Conservation (phyloP, 352 stramenopile species). For the Pythium chondricola region DNA sequence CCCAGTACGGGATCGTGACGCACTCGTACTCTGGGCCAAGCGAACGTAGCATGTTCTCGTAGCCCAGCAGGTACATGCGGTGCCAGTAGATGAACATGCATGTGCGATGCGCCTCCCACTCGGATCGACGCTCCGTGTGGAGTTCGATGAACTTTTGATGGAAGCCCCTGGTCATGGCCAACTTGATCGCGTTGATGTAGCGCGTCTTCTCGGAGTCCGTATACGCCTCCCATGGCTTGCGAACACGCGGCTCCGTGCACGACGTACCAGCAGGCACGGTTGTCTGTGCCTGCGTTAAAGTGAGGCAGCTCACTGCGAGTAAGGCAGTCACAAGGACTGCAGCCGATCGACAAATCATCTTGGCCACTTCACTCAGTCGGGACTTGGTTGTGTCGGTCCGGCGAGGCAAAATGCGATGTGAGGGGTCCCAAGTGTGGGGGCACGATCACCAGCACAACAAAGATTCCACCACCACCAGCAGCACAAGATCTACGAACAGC, state of each 20-base stretch:
- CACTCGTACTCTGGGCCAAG: conserved; percentile 15
- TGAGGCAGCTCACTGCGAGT: background rate
- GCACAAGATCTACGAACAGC: background rate
- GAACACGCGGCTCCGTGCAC: conserved; percentile 15
- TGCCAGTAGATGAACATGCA: conserved; percentile 31
- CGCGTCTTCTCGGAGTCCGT: conserved; percentile 12
- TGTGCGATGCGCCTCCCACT: conserved; percentile 18
- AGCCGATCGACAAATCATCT: background rate
- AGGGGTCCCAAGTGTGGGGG: background rate
- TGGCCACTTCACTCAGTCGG: no score
- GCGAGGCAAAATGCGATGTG: background rate
- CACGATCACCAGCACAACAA: no score
- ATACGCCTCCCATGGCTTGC: conserved; percentile 20
- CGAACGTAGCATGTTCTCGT: conserved; percentile 25
- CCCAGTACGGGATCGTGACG: conserved; percentile 22
- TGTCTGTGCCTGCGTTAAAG: background rate
- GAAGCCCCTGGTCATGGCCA: conserved; percentile 18
- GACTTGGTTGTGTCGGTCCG: no score
- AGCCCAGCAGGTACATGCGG: conserved; percentile 16
- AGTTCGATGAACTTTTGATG: conserved; percentile 29
- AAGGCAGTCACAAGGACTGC: background rate
- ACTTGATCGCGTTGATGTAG: conserved; percentile 17
- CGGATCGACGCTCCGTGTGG: conserved; percentile 13
- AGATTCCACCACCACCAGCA: no score
- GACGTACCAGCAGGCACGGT: conserved; percentile 3